A percentile compares a stretch with the other conserved stretches of the same genome.
Conservation (phyloP, 306 rosid genomes). For the Cicer cuneatum region DNA sequence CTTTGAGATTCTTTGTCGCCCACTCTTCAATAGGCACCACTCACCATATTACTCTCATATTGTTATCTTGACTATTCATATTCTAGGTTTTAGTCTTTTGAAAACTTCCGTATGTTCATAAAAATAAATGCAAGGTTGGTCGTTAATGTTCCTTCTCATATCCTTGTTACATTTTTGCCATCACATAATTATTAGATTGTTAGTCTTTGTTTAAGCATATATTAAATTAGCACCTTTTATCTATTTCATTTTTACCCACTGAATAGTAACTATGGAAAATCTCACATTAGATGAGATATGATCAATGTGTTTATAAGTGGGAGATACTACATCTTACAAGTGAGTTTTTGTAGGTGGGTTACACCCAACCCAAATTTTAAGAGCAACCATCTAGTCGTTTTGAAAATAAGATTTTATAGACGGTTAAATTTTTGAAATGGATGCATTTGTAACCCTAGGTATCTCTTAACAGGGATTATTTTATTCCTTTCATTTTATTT, state of each 20-base stretch:
- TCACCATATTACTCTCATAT: too few relatives aligned
- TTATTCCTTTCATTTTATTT: not conserved
- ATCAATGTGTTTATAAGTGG: too few relatives aligned
- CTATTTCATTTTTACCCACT: not conserved
- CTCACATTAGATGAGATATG: too few relatives aligned
- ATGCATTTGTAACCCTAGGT: not conserved
- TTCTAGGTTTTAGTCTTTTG: not conserved
- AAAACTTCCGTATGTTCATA: constrained; percentile 7
- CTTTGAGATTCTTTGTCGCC: too few relatives aligned
- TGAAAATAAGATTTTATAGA: not conserved
- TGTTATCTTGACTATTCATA: too few relatives aligned
- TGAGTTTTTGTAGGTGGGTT: too few relatives aligned
- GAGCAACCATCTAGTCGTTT: not conserved
- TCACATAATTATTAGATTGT: not conserved
- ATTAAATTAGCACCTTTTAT: not conserved
- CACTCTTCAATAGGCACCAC: too few relatives aligned
- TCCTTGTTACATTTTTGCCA: constrained; percentile 22
- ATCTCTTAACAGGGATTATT: not conserved
- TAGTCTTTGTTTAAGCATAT: constrained; percentile 6
- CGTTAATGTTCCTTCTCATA: constrained; percentile 11
- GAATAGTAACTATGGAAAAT: not conserved
- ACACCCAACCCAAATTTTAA: too few relatives aligned
- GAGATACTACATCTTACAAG: too few relatives aligned
- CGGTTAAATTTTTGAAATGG: constrained; percentile 3
- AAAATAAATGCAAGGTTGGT: not conserved